Evolutionary conservation across 805 yeast species (phyloP), one percentile per base, ranked within the genome.

Genomic region (Lipomyces yamanashiensis): DNA sequence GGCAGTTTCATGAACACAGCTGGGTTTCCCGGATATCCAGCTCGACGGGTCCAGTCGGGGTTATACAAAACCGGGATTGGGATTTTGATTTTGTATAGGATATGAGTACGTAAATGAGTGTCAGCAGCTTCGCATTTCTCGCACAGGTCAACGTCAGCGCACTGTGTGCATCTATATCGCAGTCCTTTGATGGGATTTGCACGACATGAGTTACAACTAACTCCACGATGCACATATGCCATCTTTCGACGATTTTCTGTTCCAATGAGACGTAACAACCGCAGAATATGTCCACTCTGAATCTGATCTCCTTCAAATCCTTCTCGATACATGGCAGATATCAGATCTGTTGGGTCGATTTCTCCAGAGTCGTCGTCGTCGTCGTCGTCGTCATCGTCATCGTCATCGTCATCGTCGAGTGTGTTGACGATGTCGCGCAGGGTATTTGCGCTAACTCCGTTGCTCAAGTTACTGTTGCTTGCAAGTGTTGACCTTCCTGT

Each of bases 71-170:
- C 58, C 23, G 76, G 75, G 10, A 74, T 70, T 10, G 76, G 76
- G 12, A 72, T 61, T 23, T 63, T 59, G 43, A 74, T 70, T 58
- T 71, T 70, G 54, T 70, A 53, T 23, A 73, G 59, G 34, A 71
- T 59, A 54, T 74, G 76, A 5, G 58, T 57, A 34, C 60, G 64
- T 9, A 67, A 61, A 48, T 74, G 76, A 7, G 66, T 54, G 10
- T 62, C 61, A 5, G 61, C 48, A 1, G 67, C 57, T 63, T 80
- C 82, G 70, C 84, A 80, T 7, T 67, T 50, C 54, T 78, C 78
- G 70, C 88, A 85, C 58, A 85, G 72, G 70, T 85, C 88, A 70
- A 76, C 83, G 70, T 85, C 83, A 2, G 71, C 71, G 69, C 88
- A 85, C 37, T 83, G 80, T 33, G 80, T 66, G 72, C 88, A 85